These are phyloP conservation scores for Umbelopsis sp. DNA, from an alignment of 192 early-diverging fungal genomes.

Conservation along the genomic window DNA sequence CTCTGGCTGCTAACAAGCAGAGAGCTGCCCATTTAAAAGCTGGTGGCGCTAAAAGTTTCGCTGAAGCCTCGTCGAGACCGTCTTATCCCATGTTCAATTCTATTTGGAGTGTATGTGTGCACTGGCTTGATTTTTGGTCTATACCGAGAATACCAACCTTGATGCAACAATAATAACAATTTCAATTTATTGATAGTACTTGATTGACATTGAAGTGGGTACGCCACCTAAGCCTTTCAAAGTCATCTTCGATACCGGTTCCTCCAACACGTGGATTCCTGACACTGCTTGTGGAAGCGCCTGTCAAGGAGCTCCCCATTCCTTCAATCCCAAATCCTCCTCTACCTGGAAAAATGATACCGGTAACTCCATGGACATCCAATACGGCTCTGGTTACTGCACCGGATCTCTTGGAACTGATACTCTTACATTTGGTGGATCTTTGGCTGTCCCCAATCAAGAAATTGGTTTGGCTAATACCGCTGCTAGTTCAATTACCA, in stretches of 20 bases:
- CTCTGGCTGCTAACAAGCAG: conserved; percentile 5
- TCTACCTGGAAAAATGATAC: conserved; percentile 36
- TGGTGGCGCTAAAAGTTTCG: neutral
- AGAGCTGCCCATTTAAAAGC: neutral
- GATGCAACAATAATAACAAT: neutral
- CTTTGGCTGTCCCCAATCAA: conserved; percentile 2
- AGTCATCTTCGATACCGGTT: conserved; percentile 37
- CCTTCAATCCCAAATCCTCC: conserved; percentile 32
- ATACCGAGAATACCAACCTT: neutral
- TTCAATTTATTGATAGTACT: neutral
- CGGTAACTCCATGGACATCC: conserved; percentile 5
- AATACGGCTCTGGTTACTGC: conserved; percentile 22
- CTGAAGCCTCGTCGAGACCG: neutral
- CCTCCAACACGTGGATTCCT: conserved; percentile 40
- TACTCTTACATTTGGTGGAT: conserved; percentile 6
- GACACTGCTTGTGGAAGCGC: neutral
- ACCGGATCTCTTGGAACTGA: conserved; percentile 18
- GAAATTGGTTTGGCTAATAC: conserved; percentile 24
- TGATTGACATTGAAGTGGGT: conserved; percentile 33
- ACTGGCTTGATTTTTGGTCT: neutral
- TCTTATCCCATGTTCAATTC: conserved; percentile 12
- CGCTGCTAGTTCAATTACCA: conserved; percentile 18
- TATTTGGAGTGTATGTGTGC: conserved; percentile 8
- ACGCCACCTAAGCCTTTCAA: conserved; percentile 31
- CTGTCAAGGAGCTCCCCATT: conserved; percentile 2